Evolutionary conservation across 73 alveolate species (phyloP).

Genomic region (Tetrahymena thermophila): DNA sequence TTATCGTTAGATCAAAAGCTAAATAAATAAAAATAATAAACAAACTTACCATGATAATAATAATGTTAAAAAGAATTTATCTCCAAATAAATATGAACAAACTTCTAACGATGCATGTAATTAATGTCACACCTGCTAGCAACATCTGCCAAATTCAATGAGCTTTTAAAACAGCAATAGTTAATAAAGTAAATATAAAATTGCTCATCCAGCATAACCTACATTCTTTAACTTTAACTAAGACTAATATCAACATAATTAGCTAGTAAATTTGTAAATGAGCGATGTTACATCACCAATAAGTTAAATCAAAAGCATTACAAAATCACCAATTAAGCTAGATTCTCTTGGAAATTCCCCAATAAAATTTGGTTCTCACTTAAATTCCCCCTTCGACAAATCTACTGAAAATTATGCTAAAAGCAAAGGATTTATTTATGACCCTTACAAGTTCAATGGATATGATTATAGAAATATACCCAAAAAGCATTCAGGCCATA

Average conservation of each 20-base stretch:
- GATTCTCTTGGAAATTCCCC: not conserved
- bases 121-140: not conserved
- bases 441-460: not conserved
- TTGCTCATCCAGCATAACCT: not conserved
- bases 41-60: not conserved
- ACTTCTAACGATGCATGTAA: not conserved
- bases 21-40: not conserved
- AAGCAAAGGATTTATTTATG: not conserved
- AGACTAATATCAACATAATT: not conserved
- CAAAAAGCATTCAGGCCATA: not conserved
- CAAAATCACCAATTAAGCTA: not conserved
- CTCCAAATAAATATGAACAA: not conserved
- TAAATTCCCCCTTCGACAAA: not conserved
- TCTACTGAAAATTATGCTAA: not conserved
- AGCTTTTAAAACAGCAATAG: not conserved
- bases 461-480: not conserved
- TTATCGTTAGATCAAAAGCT: not conserved
- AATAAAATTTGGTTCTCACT: not conserved
- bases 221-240: not conserved
- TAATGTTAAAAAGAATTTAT: not conserved
- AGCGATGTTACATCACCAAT: not conserved
- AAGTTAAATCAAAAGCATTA: not conserved
- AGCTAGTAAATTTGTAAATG: not conserved
- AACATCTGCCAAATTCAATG: not conserved
- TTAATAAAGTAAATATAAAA: too few relatives aligned